Percentiles rank a stretch among this genome's conserved stretches.
phyloP scores from a whole-genome alignment of 148 eudicot genomes.

The Talinum fruticosum region DNA sequence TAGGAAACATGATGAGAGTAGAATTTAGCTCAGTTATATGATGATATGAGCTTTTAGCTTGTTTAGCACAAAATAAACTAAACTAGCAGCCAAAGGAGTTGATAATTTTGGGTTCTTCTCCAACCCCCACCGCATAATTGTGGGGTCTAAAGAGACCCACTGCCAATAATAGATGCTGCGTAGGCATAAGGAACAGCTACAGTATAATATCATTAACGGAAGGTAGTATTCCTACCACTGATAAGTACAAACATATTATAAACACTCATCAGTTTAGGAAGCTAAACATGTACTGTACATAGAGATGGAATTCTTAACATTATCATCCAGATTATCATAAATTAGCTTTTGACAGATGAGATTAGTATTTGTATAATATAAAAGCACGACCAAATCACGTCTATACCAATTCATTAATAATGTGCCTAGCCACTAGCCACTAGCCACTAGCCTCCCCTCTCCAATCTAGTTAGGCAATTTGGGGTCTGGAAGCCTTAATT shows the following conservation, averaged over 20 bases:
- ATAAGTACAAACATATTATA: slow-evolving; percentile 12
- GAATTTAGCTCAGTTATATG: slow-evolving; percentile 6
- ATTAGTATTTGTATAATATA: not conserved
- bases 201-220: slow-evolving; percentile 17
- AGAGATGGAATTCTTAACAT: slow-evolving; percentile 34
- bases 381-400: slow-evolving; percentile 46
- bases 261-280: slow-evolving; percentile 13
- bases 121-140: not conserved
- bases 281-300: slow-evolving; percentile 8
- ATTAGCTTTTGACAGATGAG: slow-evolving; percentile 26
- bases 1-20: slow-evolving; percentile 7
- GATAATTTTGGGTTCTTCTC: not conserved
- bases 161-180: slow-evolving; percentile 18
- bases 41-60: not conserved
- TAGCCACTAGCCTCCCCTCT: slow-evolving; percentile 6
- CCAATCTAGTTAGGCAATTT: slow-evolving; percentile 10
- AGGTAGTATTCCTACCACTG: slow-evolving; percentile 12
- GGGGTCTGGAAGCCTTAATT: slow-evolving; percentile 9
- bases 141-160: not conserved
- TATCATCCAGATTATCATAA: slow-evolving; percentile 36
- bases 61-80: slow-evolving; percentile 1
- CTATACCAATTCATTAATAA: slow-evolving; percentile 22
- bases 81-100: slow-evolving; percentile 14
- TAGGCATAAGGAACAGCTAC: slow-evolving; percentile 20
- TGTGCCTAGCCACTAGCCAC: slow-evolving; percentile 10